Base-by-base conservation (phyloP, 345 rosid genomes). In the Bruguiera gymnorhiza region DNA sequence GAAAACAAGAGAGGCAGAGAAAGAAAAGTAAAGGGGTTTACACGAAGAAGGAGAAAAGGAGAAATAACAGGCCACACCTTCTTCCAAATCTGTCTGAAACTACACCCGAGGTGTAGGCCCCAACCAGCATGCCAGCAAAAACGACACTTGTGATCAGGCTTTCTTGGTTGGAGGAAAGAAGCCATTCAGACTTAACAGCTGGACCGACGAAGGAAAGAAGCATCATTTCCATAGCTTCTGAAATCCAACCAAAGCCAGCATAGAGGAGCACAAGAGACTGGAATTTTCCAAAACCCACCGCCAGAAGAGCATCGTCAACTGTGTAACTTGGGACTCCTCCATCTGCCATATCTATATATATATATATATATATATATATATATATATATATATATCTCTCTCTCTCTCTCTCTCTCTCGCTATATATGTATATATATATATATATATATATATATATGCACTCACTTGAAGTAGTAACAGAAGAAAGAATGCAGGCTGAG, bases 171-270 rank as follows among this genome's bases (percentile, higher is more conserved):
- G 97, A 63, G 67, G 91, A 84, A 73, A 91, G 93, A 70, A 63
- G 77, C 97, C 97, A 91, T 0, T 71, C 54, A 19, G 86, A 81
- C 71, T 86, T 86, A 63, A 91, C 91, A 31, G 89, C 88, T 24
- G 96, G 96, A 57, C 97, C 97, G 2, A 91, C 71, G 67, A 87
- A 91, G 31, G 96, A 91, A 31, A 91, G 91, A 21, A 91, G 91
- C 96, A 91, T 91, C 89, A 89, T 79, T 76, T 91, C 96, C 97
- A 91, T 91, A 4, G 97, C 97, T 62, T 91, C 97, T 15, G 89
- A 90, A 70, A 89, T 34, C 96, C 85, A 86, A 60, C 86, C 97
- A 88, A 91, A 84, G 72, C 96, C 97, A 60, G 93, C 96, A 67
- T 91, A 91, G 64, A 84, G 87, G 62, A 89, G 87, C 55, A 91